These are phyloP conservation scores for Nannizziopsis arthrosporioides DNA, from an alignment of 2,329 filamentous ascomycete species.

Conservation along the genomic window DNA sequence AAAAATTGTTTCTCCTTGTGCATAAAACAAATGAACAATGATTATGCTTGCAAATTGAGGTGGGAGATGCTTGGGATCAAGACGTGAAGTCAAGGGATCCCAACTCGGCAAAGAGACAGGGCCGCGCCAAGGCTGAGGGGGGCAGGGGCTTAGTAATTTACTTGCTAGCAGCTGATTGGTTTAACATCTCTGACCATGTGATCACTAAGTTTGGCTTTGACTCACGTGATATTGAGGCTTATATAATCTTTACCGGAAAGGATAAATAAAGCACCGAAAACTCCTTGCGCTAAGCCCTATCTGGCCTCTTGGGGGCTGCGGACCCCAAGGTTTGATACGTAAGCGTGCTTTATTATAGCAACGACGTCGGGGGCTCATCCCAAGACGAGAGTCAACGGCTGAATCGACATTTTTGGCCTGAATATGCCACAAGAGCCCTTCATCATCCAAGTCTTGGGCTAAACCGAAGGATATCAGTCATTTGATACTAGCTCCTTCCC, in stretches of 20 bases:
- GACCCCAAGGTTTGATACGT: not conserved
- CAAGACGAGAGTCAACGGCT: not conserved
- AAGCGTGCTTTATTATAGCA: not conserved
- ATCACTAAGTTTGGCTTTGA: not conserved
- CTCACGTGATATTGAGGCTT: not conserved
- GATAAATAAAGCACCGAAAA: not conserved
- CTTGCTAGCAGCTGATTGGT: not conserved
- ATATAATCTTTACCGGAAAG: not conserved
- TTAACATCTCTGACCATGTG: not conserved
- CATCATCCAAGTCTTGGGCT: too few species aligned
- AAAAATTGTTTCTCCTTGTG: too few species aligned
- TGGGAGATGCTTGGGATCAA: too few species aligned
- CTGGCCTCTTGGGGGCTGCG: not conserved
- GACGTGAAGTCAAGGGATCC: too few species aligned
- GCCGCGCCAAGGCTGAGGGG: too few species aligned
- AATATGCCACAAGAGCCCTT: too few species aligned
- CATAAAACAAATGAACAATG: too few species aligned
- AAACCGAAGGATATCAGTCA: not conserved
- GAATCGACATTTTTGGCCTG: too few species aligned
- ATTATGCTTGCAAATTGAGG: too few species aligned
- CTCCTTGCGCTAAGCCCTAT: conserved; percentile 3
- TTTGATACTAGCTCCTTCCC: not conserved
- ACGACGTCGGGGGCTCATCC: conserved; percentile 1
- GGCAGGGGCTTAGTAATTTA: too few species aligned
- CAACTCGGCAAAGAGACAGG: too few species aligned